Percentiles rank a stretch among this genome's conserved stretches.
phyloP scores from a whole-genome alignment of 163 green algal species.

The Scenedesmus sp. region DNA sequence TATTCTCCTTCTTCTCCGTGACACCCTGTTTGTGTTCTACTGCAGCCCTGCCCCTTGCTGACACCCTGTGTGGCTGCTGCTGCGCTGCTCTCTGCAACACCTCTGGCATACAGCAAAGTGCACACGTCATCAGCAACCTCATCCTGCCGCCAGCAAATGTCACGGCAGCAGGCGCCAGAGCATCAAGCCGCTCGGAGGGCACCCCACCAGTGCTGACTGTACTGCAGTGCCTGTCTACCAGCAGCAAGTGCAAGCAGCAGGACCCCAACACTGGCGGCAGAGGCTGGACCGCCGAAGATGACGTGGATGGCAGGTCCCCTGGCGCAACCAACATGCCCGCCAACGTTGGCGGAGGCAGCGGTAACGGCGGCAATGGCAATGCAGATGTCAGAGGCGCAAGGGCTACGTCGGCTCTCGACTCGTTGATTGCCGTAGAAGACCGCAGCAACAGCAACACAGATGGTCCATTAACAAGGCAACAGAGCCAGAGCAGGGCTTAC shows the following conservation, averaged over 20 bases:
- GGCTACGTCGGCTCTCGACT: not conserved
- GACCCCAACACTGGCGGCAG: not conserved
- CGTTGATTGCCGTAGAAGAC: not conserved
- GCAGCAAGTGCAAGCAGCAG: not conserved
- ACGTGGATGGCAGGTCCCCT: not conserved
- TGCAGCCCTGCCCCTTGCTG: no score
- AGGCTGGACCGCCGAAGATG: not conserved
- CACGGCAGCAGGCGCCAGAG: not conserved
- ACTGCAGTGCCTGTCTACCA: not conserved
- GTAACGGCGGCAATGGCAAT: not conserved
- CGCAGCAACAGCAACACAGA: not conserved
- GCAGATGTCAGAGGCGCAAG: not conserved
- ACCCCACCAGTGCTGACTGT: not conserved
- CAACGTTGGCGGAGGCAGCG: not conserved
- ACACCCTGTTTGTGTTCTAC: no score
- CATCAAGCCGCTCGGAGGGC: not conserved
- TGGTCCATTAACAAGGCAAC: not conserved
- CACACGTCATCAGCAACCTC: not conserved
- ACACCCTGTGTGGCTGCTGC: no score
- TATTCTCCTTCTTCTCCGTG: no score
- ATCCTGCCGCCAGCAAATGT: not conserved
- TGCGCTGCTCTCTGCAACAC: not conserved
- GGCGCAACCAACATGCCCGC: not conserved
- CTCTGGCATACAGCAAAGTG: not conserved
- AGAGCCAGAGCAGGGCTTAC: not conserved